Base-by-base conservation (phyloP, 2,329 filamentous ascomycete genomes). In the Xylaria sp. region DNA sequence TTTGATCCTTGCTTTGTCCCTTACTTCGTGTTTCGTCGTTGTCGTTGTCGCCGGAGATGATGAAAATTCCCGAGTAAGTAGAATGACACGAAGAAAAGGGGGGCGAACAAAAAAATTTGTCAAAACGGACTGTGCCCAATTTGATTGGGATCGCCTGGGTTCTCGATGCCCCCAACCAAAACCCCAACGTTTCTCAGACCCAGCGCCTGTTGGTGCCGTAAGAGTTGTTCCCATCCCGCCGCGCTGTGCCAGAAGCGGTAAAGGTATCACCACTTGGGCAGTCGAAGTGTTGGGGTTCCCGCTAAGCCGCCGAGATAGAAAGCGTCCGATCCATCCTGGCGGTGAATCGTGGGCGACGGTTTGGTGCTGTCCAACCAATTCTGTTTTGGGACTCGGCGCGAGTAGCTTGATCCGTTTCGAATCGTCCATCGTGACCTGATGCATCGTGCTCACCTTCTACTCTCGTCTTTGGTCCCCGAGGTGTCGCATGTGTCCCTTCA, bases 361-460 rank as follows among this genome's bases (percentile, higher is more conserved):
- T 31, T 33, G 21, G 25, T 52, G 33, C 37, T 31, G 29, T 31
- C 37, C 41, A 46, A 31, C 37, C 35, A 41, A 21, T n/a, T 21
- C 55, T 43, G 49, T 23, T 62, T n/a, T 38, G 44, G 17, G 33
- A 11, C 35, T 29, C 21, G 44, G 41, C 47, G 23, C 29, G 44
- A 17, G 10, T 46, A 15, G 51, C 53, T 56, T 15, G 38, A 33
- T 41, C 46, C 33, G 40, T 44, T 15, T 40, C 35, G 38, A 38
- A 35, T 21, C 49, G n/a, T 52, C 54, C 58, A 58, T 52, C 54
- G 53, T 64, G 58, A 64, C 54, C 62, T 58, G 33, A 38, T 21
- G 21, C 11, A 17, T 31, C 25, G n/a, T 21, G 3, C 37, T 51
- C 54, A 64, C 62, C 62, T 64, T 62, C 62, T 58, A 47, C 43